Percentiles rank a stretch among this genome's conserved stretches.
Evolutionary conservation across 345 rosid genomes (phyloP).

Genomic region (Citrus unshiu): DNA sequence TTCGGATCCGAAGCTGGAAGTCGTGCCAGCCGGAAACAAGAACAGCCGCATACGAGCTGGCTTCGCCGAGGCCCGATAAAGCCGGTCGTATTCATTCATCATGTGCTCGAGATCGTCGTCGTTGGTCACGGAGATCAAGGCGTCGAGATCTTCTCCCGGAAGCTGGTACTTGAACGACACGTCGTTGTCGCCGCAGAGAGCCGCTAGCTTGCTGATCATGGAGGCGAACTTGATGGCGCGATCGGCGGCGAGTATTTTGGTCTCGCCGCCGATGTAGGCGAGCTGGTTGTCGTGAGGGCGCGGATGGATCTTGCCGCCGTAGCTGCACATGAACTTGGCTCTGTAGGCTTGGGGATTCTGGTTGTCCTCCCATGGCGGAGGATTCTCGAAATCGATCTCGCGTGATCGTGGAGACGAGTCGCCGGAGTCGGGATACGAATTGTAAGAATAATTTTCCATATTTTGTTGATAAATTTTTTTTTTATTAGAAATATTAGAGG

Average conservation of each 20-base stretch:
- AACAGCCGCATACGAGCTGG: constrained; percentile 89
- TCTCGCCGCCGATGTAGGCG: constrained; percentile 80
- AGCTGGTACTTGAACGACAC: constrained; percentile 89
- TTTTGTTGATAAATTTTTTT: background rate
- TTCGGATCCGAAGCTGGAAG: constrained; percentile 47
- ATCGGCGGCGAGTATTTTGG: constrained; percentile 83
- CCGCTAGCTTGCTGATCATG: constrained; percentile 58
- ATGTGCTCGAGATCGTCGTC: constrained; percentile 92
- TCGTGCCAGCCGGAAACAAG: constrained; percentile 48
- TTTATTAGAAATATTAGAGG: background rate
- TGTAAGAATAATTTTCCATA: constrained; percentile 70
- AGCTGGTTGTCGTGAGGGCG: constrained; percentile 94
- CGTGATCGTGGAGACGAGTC: constrained; percentile 94
- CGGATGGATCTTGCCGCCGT: constrained; percentile 92
- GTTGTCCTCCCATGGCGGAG: constrained; percentile 80
- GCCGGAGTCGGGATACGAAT: constrained; percentile 81
- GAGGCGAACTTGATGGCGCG: constrained; percentile 53
- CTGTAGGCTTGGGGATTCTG: constrained; percentile 44
- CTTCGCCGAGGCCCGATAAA: constrained; percentile 58
- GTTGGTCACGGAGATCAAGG: constrained; percentile 86
- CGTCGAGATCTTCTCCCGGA: constrained; percentile 93
- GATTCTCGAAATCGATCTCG: constrained; percentile 79
- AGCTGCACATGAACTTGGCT: constrained; percentile 86
- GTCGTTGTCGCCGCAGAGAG: constrained; percentile 44
- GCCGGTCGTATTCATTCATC: constrained; percentile 94